These are phyloP conservation scores for Chlorophyllum brunneum DNA, from an alignment of 768 basidiomycete genomes.

Conservation along the genomic window DNA sequence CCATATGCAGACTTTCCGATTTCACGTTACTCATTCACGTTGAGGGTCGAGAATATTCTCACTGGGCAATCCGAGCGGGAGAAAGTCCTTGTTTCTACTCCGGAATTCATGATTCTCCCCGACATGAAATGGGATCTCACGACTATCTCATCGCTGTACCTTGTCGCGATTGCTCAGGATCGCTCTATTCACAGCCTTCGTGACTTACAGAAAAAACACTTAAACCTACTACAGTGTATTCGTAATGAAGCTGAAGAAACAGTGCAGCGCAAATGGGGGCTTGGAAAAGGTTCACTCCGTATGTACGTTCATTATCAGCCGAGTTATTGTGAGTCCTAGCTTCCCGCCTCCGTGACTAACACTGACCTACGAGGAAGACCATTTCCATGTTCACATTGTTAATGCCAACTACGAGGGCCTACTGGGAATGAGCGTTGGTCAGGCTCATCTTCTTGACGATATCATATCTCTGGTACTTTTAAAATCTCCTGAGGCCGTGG, in stretches of 20 bases:
- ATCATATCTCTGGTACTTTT: slow-evolving; percentile 73
- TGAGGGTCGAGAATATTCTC: slow-evolving; percentile 85
- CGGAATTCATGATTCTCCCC: slow-evolving; percentile 76
- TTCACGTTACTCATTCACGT: neutral
- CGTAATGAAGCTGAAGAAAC: slow-evolving; percentile 47
- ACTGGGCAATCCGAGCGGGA: slow-evolving; percentile 71
- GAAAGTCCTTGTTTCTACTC: slow-evolving; percentile 61
- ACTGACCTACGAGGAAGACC: slow-evolving; percentile 47
- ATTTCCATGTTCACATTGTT: slow-evolving; percentile 92
- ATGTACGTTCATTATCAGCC: slow-evolving; percentile 96
- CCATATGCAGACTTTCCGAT: neutral
- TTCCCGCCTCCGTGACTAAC: neutral
- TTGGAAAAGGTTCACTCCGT: slow-evolving; percentile 58
- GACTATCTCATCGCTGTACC: slow-evolving; percentile 75
- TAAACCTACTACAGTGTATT: slow-evolving; percentile 66
- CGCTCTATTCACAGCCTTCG: slow-evolving; percentile 65
- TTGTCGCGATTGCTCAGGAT: slow-evolving; percentile 72
- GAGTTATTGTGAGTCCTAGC: slow-evolving; percentile 71
- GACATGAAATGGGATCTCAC: slow-evolving; percentile 97
- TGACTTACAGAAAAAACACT: slow-evolving; percentile 64
- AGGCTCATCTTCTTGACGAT: slow-evolving; percentile 91
- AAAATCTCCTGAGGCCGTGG: neutral
- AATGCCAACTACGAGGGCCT: slow-evolving; percentile 62
- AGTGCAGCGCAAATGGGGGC: slow-evolving; percentile 61
- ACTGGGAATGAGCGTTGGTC: slow-evolving; percentile 78